These are phyloP conservation scores for Panus rudis DNA, from an alignment of 768 basidiomycete species.

Conservation along the genomic window DNA sequence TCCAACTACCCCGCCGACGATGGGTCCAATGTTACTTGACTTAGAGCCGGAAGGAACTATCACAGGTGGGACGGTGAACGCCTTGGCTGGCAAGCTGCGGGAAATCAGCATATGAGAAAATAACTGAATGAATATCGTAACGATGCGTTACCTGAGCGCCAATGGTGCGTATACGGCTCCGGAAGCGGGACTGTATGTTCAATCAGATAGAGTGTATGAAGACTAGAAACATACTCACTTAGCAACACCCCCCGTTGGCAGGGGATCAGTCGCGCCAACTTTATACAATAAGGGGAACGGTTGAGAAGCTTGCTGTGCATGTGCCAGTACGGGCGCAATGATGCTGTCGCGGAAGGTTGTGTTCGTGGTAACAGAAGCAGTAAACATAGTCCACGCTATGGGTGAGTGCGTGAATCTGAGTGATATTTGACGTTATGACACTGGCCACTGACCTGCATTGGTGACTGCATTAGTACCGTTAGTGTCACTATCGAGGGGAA, in stretches of 20 bases:
- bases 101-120: not conserved
- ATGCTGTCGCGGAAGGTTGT: slow-evolving; percentile 5
- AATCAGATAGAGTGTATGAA: too few species aligned
- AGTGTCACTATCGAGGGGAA: too few species aligned
- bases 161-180: slow-evolving; percentile 6
- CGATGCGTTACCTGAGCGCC: slow-evolving; percentile 2
- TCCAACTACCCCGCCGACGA: not conserved
- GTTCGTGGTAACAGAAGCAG: slow-evolving; percentile 9
- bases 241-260: not conserved
- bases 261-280: not conserved
- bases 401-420: too few species aligned
- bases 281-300: not conserved
- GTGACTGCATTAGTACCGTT: too few species aligned
- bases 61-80: not conserved
- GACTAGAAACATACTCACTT: too few species aligned
- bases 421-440: too few species aligned
- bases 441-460: too few species aligned
- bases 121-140: not conserved
- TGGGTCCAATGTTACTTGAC: not conserved
- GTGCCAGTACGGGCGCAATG: not conserved
- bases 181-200: not conserved
- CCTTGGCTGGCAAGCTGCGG: not conserved
- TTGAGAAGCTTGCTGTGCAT: not conserved
- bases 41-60: not conserved
- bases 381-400: slow-evolving; percentile 13